Conservation (phyloP, 352 stramenopile genomes). For the Elongisporangium prolatum region DNA sequence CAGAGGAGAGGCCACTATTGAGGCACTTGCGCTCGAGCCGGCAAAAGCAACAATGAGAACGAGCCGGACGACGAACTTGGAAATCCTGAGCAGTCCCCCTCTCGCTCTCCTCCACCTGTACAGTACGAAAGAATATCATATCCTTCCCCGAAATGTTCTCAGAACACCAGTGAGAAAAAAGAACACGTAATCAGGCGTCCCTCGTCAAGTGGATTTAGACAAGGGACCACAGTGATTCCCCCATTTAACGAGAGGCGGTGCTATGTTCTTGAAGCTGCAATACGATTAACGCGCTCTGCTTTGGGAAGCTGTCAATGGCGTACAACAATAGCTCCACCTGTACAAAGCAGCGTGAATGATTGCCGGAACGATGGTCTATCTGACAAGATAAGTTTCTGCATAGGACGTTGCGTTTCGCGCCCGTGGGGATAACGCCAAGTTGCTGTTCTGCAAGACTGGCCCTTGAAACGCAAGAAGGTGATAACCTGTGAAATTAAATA, state of each 20-base stretch:
- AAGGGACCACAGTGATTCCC: not conserved
- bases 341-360: not conserved
- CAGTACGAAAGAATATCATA: slow-evolving; percentile 3
- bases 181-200: not conserved
- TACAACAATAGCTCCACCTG: not conserved
- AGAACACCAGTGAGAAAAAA: not conserved
- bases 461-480: not conserved
- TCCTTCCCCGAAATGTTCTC: not conserved
- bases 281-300: not conserved
- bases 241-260: not conserved
- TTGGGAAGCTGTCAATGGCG: not conserved
- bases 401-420: not conserved
- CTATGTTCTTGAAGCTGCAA: not conserved
- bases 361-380: not conserved
- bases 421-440: not conserved
- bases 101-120: not conserved
- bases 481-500: slow-evolving; percentile 1
- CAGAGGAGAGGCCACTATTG: not conserved
- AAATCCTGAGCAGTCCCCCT: slow-evolving; percentile 6
- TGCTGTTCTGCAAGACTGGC: not conserved
- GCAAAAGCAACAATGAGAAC: slow-evolving; percentile 59
- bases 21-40: slow-evolving; percentile 40
- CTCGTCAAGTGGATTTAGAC: not conserved
- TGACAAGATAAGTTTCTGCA: not conserved
- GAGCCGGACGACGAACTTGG: slow-evolving; percentile 18